Evolutionary conservation across 2,329 filamentous ascomycete species (phyloP), one percentile per base, ranked within the genome.

Genomic region (Tricladium varicosporioides): DNA sequence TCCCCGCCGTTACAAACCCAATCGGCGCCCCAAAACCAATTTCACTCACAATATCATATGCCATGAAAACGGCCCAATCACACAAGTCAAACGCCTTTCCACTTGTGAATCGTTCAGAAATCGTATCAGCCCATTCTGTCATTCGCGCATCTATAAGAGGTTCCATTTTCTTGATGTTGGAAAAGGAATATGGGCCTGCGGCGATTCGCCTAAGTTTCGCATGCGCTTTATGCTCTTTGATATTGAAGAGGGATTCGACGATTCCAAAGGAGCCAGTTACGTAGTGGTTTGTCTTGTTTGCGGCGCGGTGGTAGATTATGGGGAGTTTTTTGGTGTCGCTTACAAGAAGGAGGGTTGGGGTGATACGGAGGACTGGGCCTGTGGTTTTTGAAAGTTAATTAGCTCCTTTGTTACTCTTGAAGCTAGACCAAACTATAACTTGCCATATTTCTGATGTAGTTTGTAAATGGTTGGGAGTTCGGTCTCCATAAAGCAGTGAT

Each of bases 101-200:
- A 0, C 73, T 67, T 3, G 72, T 77, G 59, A 83, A 85, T 5
- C 67, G 67, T 2, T 71, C 65, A 2, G 76, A 71, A 2, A 85
- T 71, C n/a, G 74, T 76, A 2, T 65, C 61, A 8, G 78, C 71
- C 82, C 80, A 85, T n/a, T 74, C 69, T 2, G 66, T 56, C 48
- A 84, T 80, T 9, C 77, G 72, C 1, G 65, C 60, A 57, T 85
- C 81, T 2, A 86, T 72, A 31, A 84, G 61, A 0, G 79, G 78
- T 66, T 85, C 82, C 78, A 83, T 84, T 61, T 77, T 80, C 68
- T 79, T 80, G 61, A 85, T 76, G 62, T 81, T 83, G 46, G 71
- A 75, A 63, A 84, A 81, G 53, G 75, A 78, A 63, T 84, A 85
- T 1, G 80, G 76, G 1, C 75, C 74, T 1, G 81, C 82, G 19